Conservation (phyloP, 768 basidiomycete genomes). For the Phaeotremella fagi region DNA sequence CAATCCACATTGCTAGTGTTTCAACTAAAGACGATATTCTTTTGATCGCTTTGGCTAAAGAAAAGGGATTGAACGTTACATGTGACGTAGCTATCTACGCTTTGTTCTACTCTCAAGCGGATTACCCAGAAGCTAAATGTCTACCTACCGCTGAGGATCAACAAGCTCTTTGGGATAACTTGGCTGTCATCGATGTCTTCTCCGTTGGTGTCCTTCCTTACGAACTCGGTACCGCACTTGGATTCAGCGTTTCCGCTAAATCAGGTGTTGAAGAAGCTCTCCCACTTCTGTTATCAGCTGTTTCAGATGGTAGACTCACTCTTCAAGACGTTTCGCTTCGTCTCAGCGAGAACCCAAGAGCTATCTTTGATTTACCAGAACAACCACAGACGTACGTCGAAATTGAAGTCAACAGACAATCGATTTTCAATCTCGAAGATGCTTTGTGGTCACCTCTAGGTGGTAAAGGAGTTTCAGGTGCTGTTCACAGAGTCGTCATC, state of each 20-base stretch:
- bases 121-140: constrained; percentile 62
- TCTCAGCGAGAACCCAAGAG: constrained; percentile 83
- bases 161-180: constrained; percentile 73
- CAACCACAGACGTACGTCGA: constrained; percentile 83
- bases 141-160: constrained; percentile 76
- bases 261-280: constrained; percentile 84
- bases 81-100: constrained; percentile 92
- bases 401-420: constrained; percentile 76
- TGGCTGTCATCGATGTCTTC: constrained; percentile 81
- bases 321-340: constrained; percentile 76
- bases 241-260: constrained; percentile 59
- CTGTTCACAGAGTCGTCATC: constrained; percentile 83
- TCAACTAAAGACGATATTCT: constrained; percentile 78
- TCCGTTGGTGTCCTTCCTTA: constrained; percentile 83
- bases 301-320: constrained; percentile 69
- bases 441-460: constrained; percentile 79
- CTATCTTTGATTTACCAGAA: constrained; percentile 86
- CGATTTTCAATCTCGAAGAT: constrained; percentile 53
- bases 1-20: constrained; percentile 86
- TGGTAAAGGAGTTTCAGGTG: constrained; percentile 60
- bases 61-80: constrained; percentile 86
- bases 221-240: constrained; percentile 62
- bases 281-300: constrained; percentile 80
- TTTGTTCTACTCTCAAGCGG: constrained; percentile 75
- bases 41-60: constrained; percentile 89